phyloP scores from a whole-genome alignment of 2,329 filamentous ascomycete genomes.

The Bipolaris victoriae region DNA sequence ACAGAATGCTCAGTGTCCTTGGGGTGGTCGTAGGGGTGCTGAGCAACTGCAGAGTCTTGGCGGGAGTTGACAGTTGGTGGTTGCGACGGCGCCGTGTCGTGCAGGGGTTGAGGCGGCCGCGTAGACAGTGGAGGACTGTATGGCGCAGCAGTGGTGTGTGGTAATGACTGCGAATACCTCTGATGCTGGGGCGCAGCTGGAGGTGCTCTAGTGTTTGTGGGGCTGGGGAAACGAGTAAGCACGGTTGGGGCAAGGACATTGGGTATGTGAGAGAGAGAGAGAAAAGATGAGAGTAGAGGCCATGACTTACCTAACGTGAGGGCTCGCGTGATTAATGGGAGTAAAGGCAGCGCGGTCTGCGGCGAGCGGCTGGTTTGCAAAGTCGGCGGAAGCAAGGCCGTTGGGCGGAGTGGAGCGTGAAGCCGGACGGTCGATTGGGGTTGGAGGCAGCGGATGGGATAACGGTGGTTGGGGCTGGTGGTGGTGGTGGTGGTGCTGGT shows the following conservation, averaged over 20 bases:
- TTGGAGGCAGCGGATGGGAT: neutral
- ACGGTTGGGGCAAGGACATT: neutral
- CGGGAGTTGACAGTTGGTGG: constrained; percentile 15
- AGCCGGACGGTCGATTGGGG: constrained; percentile 12
- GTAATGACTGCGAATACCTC: constrained; percentile 7
- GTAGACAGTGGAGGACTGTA: constrained; percentile 16
- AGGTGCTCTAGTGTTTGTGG: constrained; percentile 17
- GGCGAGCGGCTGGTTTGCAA: constrained; percentile 7
- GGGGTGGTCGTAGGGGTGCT: constrained; percentile 23
- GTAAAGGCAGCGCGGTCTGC: constrained; percentile 15
- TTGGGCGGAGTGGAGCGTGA: constrained; percentile 13
- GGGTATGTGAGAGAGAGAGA: neutral
- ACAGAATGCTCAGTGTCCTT: constrained; percentile 22
- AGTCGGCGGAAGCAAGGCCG: neutral
- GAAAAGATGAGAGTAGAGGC: neutral
- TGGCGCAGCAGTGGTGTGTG: constrained; percentile 12
- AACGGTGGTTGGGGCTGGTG: neutral
- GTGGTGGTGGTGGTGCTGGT: neutral
- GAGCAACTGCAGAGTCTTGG: constrained; percentile 30
- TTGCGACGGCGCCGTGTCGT: constrained; percentile 16
- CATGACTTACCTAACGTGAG: constrained; percentile 24
- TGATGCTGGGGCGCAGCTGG: constrained; percentile 14
- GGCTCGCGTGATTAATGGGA: constrained; percentile 23
- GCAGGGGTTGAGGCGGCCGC: constrained; percentile 1
- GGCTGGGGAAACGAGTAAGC: constrained; percentile 19